These are phyloP conservation scores for Metschnikowia dekortorum DNA, from an alignment of 805 yeast species.

Conservation along the genomic window DNA sequence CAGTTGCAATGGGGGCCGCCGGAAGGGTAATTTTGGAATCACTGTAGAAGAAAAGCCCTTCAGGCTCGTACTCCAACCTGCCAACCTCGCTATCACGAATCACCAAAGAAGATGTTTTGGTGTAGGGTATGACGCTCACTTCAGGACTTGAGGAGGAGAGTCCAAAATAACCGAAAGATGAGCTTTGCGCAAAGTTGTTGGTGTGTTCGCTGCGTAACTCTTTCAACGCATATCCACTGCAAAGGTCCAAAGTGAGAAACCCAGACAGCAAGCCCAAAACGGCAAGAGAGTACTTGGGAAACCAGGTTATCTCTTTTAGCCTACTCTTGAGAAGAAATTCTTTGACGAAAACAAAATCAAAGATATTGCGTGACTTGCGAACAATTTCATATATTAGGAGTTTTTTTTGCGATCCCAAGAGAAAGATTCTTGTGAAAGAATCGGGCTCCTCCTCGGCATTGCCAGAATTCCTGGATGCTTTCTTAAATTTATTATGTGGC, in stretches of 20 bases:
- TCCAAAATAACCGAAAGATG: slow-evolving; percentile 39
- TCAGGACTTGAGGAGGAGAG: slow-evolving; percentile 28
- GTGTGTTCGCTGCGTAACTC: slow-evolving; percentile 18
- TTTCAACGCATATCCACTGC: slow-evolving; percentile 12
- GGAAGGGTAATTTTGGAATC: slow-evolving; percentile 23
- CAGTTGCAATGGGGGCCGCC: slow-evolving; percentile 23
- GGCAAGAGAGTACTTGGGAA: slow-evolving; percentile 6
- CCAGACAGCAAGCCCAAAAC: slow-evolving; percentile 23
- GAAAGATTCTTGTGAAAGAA: slow-evolving; percentile 15
- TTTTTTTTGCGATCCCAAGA: slow-evolving; percentile 28
- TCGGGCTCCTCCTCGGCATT: background rate
- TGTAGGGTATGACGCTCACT: slow-evolving; percentile 18
- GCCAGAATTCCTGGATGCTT: background rate
- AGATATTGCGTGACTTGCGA: slow-evolving; percentile 28
- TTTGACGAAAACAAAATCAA: slow-evolving; percentile 21
- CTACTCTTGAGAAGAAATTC: slow-evolving; percentile 31
- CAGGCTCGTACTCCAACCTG: slow-evolving; percentile 8
- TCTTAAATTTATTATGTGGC: background rate
- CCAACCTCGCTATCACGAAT: slow-evolving; percentile 33
- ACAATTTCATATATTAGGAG: slow-evolving; percentile 24
- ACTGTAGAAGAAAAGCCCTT: slow-evolving; percentile 6
- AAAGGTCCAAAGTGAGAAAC: slow-evolving; percentile 24
- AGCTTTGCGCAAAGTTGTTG: slow-evolving; percentile 18
- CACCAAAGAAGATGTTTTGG: slow-evolving; percentile 16
- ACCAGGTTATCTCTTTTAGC: slow-evolving; percentile 19